Evolutionary conservation across 345 rosid species (phyloP), one percentile per base, ranked within the genome.

Genomic region (Rhizophora apiculata): DNA sequence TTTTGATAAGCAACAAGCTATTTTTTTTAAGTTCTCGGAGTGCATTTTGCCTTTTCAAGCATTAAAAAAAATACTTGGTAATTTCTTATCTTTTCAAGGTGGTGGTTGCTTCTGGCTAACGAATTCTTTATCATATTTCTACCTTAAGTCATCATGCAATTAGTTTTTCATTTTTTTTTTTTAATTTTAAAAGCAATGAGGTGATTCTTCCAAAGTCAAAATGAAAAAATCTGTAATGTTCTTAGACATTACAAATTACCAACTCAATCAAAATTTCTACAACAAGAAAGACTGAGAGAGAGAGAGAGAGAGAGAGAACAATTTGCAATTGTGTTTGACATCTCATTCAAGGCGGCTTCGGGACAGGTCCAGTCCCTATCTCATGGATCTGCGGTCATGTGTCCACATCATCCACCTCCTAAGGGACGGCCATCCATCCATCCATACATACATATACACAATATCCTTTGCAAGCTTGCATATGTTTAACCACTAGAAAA

Each of bases 191-290:
- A 24, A 24, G 36, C 20, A 64, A 55, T 43, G 18, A 29, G 46
- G 75, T 46, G 74, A 75, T 75, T 68, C 67, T 63, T 58, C 48
- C 63, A 39, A 43, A 55, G 49, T 26, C 39, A 16, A 31, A 64
- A 24, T 62, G 63, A 68, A 66, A 70, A 78, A 72, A 65, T 51
- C 64, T 36, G 49, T 21, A 24, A 63, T 61, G 43, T 51, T 43
- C 56, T 52, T 67, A 39, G 74, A 70, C 68, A 57, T 37, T 15
- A 39, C 68, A 37, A 16, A 21, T 6, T 15, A 24, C 29, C 63
- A 8, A 56, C 63, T 11, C 19, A 15, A 6, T 64, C 34, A 5
- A 57, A 57, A 32, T 51, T 21, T 24, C 19, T 4, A 18, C 30
- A 24, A 3, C 6, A 56, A 15, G 30, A 22, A 0, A 21, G 59